Percentiles rank a stretch among this genome's conserved stretches.
phyloP scores from a whole-genome alignment of 83 land plant genomes.

The Diphasiastrum complanatum region DNA sequence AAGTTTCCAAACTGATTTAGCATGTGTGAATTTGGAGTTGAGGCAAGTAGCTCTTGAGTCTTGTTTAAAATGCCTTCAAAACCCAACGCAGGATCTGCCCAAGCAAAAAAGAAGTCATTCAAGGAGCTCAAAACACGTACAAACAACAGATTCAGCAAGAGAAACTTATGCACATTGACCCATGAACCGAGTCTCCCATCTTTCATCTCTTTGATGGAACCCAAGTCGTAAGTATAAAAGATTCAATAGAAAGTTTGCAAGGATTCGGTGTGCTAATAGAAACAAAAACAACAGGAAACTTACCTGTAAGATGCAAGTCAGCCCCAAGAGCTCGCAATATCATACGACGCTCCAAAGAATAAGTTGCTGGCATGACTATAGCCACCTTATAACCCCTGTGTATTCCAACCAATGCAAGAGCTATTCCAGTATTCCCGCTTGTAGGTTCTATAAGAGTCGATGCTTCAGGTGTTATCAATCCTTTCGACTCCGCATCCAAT shows the following conservation, averaged over 20 bases:
- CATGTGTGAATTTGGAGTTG: too few relatives aligned
- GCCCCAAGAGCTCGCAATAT: constrained; percentile 5
- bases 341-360: constrained; percentile 8
- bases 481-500: constrained; percentile 5
- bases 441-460: constrained; percentile 12
- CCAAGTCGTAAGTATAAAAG: too few relatives aligned
- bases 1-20: too few relatives aligned
- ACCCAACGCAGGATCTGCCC: neutral
- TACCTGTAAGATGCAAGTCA: constrained; percentile 5
- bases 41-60: neutral
- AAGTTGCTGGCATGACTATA: constrained; percentile 3
- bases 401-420: neutral
- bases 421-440: constrained; percentile 11
- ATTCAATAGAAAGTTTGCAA: too few relatives aligned
- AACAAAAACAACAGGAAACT: too few relatives aligned
- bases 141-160: neutral
- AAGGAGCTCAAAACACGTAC: neutral
- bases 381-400: constrained; percentile 6
- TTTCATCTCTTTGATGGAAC: too few relatives aligned
- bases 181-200: too few relatives aligned
- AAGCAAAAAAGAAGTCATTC: neutral
- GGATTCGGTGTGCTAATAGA: too few relatives aligned
- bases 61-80: neutral
- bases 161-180: too few relatives aligned
- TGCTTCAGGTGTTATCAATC: constrained; percentile 6